Base-by-base conservation (phyloP, 2,329 filamentous ascomycete genomes). In the Aureobasidium pullulans region DNA sequence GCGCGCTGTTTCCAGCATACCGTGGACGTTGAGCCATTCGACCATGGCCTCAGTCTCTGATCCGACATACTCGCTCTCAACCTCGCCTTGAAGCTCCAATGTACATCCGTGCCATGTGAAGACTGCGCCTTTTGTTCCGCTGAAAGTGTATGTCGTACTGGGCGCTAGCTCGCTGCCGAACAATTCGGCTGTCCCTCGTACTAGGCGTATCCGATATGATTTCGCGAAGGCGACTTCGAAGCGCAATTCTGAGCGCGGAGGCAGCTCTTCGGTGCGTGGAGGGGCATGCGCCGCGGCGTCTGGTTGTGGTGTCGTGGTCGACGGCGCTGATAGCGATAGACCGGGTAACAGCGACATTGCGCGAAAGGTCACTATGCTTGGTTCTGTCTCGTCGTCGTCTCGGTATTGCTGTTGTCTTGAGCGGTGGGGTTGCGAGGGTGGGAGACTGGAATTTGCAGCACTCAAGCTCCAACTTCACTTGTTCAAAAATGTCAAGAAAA, bases 161-260 rank as follows among this genome's bases (percentile, higher is more conserved):
- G 84, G 81, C 10, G 91, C 91, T 44, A 99, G 87, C 76, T 99
- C 94, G 59, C 93, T 92, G 70, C 94, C 94, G 71, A 97, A 96
- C 69, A 96, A 85, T 73, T 99, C 94, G 50, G 93, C 94, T 1
- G 87, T 90, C 62, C 94, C 94, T 36, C 82, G 84, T 59, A 90
- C 75, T 29, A 97, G 79, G 77, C 91, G 74, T 65, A 80, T 68
- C 57, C 60, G 70, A 67, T 72, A 73, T 37, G 63, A 56, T 52
- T 67, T 68, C 15, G 61, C 62, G 60, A 72, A 72, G 3, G 66
- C 67, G 31, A 73, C 69, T 57, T 75, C 73, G 66, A 75, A 74
- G 29, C 73, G 69, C 66, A 72, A 73, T 70, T 80, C 78, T 39
- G 75, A 74, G 63, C 74, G 73, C n/a, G 77, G 68, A 9, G 70